Evolutionary conservation across 257 asterid genomes (phyloP).

Genomic region (Primulina tabacum): DNA sequence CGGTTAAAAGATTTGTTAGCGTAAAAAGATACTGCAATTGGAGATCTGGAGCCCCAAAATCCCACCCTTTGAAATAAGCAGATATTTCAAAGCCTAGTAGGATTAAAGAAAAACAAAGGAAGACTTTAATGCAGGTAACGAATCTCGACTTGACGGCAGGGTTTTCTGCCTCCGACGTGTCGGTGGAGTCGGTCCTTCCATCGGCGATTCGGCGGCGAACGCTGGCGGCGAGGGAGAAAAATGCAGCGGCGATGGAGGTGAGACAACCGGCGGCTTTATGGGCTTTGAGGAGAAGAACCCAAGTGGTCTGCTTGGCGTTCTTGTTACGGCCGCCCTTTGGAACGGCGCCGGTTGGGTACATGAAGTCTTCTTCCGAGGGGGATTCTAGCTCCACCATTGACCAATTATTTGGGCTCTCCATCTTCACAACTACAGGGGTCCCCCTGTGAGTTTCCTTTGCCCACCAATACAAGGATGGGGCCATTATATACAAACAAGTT

Average conservation of each 20-base stretch:
- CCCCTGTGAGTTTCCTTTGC: constrained; percentile 65
- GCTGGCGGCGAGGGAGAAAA: constrained; percentile 55
- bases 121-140: constrained; percentile 53
- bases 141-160: constrained; percentile 41
- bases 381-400: constrained; percentile 86
- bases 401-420: constrained; percentile 97
- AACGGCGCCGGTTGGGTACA: constrained; percentile 47
- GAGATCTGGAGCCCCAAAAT: constrained; percentile 59
- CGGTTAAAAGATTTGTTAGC: constrained; percentile 42
- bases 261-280: constrained; percentile 90
- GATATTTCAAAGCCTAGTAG: constrained; percentile 65
- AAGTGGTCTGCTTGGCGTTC: constrained; percentile 92
- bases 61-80: constrained; percentile 88
- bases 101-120: constrained; percentile 55
- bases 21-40: constrained; percentile 47
- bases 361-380: constrained; percentile 66
- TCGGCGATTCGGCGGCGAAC: constrained; percentile 78
- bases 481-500: constrained; percentile 36
- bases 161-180: constrained; percentile 42
- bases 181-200: constrained; percentile 76
- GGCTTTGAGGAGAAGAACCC: constrained; percentile 90
- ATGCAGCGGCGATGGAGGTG: constrained; percentile 76
- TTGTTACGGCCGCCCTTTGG: constrained; percentile 66
- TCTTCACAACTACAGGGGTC: constrained; percentile 85
- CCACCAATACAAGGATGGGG: constrained; percentile 82